Base-by-base conservation (phyloP, 2,329 filamentous ascomycete species). In the Exutisphaerella laricina region DNA sequence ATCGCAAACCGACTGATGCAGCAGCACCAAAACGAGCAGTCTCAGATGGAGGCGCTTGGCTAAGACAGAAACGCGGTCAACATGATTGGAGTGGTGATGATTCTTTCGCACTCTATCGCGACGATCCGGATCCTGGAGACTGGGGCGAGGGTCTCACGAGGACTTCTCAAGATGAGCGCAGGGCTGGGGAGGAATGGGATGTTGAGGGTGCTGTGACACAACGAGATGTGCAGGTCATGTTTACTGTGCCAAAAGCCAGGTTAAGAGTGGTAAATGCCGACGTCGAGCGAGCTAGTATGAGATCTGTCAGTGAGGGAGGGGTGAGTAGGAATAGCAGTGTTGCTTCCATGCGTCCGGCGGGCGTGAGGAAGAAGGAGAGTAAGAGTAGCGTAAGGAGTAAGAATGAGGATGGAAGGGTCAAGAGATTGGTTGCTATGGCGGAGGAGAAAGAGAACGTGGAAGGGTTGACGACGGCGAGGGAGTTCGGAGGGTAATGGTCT, bases 251-350 rank as follows among this genome's bases (percentile, higher is more conserved):
- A 2, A 88, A 84, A 63, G 84, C 90, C 64, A 79, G 80, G 55
- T 67, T 97, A 50, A 72, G 90, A 18, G 88, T 97, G n/a, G 90
- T 96, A 14, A 97, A 97, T 62, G 82, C 78, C 38, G 84, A 84
- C 57, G 66, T 72, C 37, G 65, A 69, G 48, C 51, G 61, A 42
- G 59, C 59, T 22, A 66, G 62, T 51, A 32, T 65, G 53, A 46
- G 62, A 35, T 62, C 59, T 46, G 59, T 57, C 3, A 62, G 58
- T 22, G 62, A 61, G 40, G 54, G 58, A 3, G 56, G 48, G 13
- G 29, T 57, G 14, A 53, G 49, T 34, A 35, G 54, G 8, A 50
- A 42, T 5, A 48, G 41, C 13, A 56, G 54, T 37, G 32, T 45
- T 17, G 28, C 37, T 12, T 7, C 6, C 12, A 26, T 26, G 23